A percentile compares a stretch with the other conserved stretches of the same genome.
Conservation (phyloP, 805 yeast species). For the Peterozyma toletana region DNA sequence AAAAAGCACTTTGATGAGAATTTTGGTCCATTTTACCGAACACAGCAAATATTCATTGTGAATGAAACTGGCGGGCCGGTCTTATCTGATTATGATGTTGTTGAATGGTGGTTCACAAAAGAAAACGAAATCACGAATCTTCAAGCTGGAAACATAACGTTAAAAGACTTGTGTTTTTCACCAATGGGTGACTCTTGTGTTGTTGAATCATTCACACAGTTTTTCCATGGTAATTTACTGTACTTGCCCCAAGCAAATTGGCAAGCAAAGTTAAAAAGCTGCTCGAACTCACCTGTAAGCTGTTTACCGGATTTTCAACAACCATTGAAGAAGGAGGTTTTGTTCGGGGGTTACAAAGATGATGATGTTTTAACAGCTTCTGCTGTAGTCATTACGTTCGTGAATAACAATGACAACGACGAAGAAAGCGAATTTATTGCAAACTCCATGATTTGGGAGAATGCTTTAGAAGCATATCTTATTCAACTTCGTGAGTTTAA, state of each 20-base stretch:
- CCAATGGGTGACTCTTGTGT: slow-evolving; percentile 79
- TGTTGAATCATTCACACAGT: slow-evolving; percentile 83
- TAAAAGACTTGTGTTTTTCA: slow-evolving; percentile 72
- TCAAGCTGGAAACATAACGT: slow-evolving; percentile 17
- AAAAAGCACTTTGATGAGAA: slow-evolving; percentile 64
- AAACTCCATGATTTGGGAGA: slow-evolving; percentile 59
- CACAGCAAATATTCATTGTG: slow-evolving; percentile 74
- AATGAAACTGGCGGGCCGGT: slow-evolving; percentile 59
- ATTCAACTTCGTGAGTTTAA: slow-evolving; percentile 23
- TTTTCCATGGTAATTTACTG: slow-evolving; percentile 59
- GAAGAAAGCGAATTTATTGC: slow-evolving; percentile 28
- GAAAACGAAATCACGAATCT: slow-evolving; percentile 46
- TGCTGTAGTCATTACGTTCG: slow-evolving; percentile 73
- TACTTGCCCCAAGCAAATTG: slow-evolving; percentile 46
- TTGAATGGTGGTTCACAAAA: slow-evolving; percentile 86
- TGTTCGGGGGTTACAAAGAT: slow-evolving; percentile 56
- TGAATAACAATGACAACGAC: slow-evolving; percentile 50
- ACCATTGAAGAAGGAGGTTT: slow-evolving; percentile 65
- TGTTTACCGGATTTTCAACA: slow-evolving; percentile 90
- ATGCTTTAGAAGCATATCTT: slow-evolving; percentile 51
- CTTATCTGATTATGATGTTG: slow-evolving; percentile 53
- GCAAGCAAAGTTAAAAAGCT: slow-evolving; percentile 44
- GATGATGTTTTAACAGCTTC: slow-evolving; percentile 48
- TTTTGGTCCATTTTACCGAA: slow-evolving; percentile 89
- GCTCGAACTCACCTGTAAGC: slow-evolving; percentile 77